These are phyloP conservation scores for Bretziella fagacearum DNA, from an alignment of 2,329 filamentous ascomycete genomes.

Conservation along the genomic window DNA sequence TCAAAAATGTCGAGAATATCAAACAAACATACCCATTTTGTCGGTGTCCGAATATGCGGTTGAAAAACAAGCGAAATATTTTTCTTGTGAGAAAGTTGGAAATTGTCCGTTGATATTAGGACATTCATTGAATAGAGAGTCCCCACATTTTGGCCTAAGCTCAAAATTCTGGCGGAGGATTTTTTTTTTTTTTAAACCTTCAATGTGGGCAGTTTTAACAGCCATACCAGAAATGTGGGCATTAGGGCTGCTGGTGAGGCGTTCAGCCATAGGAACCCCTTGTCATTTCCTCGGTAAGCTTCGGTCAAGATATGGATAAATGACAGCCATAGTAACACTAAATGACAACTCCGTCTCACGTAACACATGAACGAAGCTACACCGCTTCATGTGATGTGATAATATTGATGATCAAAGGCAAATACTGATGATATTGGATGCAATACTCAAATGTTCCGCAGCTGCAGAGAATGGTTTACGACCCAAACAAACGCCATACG, in stretches of 20 bases:
- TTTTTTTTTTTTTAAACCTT: no score
- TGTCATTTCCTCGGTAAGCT: constrained; percentile 1
- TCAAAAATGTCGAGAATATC: constrained; percentile 10
- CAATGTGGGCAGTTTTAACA: no score
- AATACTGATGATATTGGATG: no score
- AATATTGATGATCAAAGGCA: no score
- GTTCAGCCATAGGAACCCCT: background rate
- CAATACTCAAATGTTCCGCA: no score
- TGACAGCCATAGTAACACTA: background rate
- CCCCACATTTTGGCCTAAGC: background rate
- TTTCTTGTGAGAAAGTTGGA: constrained; percentile 1
- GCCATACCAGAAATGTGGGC: constrained; percentile 12
- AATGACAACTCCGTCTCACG: no score
- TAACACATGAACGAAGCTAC: no score
- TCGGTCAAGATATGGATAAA: background rate
- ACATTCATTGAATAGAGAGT: background rate
- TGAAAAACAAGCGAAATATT: constrained; percentile 3
- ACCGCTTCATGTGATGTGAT: no score
- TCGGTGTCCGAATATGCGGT: constrained; percentile 14
- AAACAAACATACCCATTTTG: constrained; percentile 15
- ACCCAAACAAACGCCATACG: no score
- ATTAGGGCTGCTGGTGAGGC: constrained; percentile 12
- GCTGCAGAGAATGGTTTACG: no score
- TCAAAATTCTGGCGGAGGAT: constrained; percentile 3
- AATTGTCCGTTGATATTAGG: constrained; percentile 1